These are phyloP conservation scores for Pythium insidiosum DNA, from an alignment of 352 stramenopile species.

Conservation along the genomic window DNA sequence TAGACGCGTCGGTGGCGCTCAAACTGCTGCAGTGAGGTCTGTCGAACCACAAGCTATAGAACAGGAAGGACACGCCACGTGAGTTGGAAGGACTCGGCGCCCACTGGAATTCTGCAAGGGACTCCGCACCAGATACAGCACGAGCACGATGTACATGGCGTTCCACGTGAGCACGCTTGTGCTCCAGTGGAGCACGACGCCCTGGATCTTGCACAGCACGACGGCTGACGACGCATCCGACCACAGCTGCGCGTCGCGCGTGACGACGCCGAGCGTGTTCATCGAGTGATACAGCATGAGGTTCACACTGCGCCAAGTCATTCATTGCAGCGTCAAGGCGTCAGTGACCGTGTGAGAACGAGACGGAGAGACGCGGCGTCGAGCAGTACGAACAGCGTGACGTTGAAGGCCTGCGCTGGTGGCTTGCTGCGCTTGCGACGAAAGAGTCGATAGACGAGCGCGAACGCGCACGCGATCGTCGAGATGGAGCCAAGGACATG, in stretches of 20 bases:
- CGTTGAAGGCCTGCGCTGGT: conserved; percentile 10
- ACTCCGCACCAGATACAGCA: conserved; percentile 12
- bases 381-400: conserved; percentile 11
- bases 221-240: background rate
- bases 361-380: no score
- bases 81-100: background rate
- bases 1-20: conserved; percentile 6
- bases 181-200: conserved; percentile 8
- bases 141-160: conserved; percentile 12
- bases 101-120: no score
- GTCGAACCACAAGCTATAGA: conserved; percentile 15
- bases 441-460: background rate
- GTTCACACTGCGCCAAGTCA: background rate
- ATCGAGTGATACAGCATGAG: conserved; percentile 6
- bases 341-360: background rate
- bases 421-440: conserved; percentile 10
- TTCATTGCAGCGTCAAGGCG: background rate
- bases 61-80: background rate
- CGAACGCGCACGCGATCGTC: conserved; percentile 1
- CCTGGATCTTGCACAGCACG: conserved; percentile 8
- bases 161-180: conserved; percentile 11
- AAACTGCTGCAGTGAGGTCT: conserved; percentile 11
- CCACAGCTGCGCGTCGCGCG: conserved; percentile 2
- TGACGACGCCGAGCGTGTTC: conserved; percentile 5
- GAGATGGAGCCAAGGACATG: conserved; percentile 8